These are phyloP conservation scores for Fonsecaea multimorphosa DNA, from an alignment of 2,329 filamentous ascomycete species.

Conservation along the genomic window DNA sequence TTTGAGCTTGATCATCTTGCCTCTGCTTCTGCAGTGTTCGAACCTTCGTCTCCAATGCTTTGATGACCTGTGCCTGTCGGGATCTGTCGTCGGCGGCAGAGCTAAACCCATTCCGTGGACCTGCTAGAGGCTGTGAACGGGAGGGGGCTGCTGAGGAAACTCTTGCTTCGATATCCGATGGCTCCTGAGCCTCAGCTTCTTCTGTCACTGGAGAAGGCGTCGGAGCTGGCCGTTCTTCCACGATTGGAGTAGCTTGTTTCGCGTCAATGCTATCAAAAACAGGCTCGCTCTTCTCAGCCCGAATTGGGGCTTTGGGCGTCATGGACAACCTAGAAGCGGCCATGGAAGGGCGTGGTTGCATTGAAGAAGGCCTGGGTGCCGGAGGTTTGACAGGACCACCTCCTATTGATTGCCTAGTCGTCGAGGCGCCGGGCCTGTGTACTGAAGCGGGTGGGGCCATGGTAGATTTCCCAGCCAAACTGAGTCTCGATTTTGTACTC, in stretches of 20 bases:
- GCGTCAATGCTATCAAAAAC: conserved; percentile 1
- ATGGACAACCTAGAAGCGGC: conserved; percentile 36
- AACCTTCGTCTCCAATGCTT: conserved; percentile 87
- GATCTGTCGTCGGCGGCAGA: conserved; percentile 26
- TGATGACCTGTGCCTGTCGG: conserved; percentile 53
- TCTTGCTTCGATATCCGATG: conserved; percentile 4
- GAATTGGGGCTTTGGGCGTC: conserved; percentile 7
- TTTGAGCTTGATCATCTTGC: conserved; percentile 80
- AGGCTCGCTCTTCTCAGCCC: conserved; percentile 11
- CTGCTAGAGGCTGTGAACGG: not conserved
- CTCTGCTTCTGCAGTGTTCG: conserved; percentile 87
- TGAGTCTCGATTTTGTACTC: conserved; percentile 61
- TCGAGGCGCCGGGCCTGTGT: conserved; percentile 15
- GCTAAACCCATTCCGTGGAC: conserved; percentile 8
- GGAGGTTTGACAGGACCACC: conserved; percentile 31
- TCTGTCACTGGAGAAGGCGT: not conserved
- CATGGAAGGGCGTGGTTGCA: conserved; percentile 46
- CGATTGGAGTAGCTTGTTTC: conserved; percentile 21
- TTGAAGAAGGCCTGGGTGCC: conserved; percentile 45
- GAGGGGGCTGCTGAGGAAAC: not conserved
- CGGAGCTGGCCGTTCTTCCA: conserved; percentile 18
- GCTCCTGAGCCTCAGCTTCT: conserved; percentile 8
- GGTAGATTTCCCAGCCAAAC: conserved; percentile 63
- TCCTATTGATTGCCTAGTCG: conserved; percentile 30
- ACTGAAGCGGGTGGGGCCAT: conserved; percentile 67